phyloP scores from a whole-genome alignment of 2,329 filamentous ascomycete genomes.

The Fusarium longipes region DNA sequence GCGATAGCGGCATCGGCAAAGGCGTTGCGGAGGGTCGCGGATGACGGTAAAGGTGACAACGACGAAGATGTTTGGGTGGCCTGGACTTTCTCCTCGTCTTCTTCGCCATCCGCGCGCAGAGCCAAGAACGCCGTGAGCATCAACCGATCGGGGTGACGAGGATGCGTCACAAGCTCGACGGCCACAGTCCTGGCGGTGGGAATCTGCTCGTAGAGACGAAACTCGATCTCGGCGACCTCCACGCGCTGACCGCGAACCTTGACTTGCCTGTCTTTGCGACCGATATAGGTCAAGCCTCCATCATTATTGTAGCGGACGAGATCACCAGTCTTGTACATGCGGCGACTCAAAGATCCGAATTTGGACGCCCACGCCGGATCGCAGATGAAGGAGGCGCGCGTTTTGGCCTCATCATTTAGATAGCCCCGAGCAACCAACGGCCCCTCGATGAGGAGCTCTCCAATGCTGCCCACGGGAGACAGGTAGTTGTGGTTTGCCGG shows the following conservation, averaged over 20 bases:
- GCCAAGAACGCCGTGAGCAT: slow-evolving; percentile 7
- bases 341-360: slow-evolving; percentile 16
- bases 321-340: slow-evolving; percentile 39
- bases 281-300: slow-evolving; percentile 57
- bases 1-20: slow-evolving; percentile 8
- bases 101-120: slow-evolving; percentile 6
- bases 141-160: slow-evolving; percentile 8
- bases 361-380: slow-evolving; percentile 5
- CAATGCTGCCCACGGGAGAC: slow-evolving; percentile 7
- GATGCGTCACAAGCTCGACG: slow-evolving; percentile 10
- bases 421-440: slow-evolving; percentile 10
- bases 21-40: slow-evolving; percentile 4
- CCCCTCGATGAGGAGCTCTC: slow-evolving; percentile 9
- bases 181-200: slow-evolving; percentile 2
- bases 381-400: slow-evolving; percentile 47
- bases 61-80: slow-evolving; percentile 7
- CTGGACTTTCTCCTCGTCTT: slow-evolving; percentile 7
- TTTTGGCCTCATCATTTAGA: slow-evolving; percentile 9
- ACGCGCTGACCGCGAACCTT: slow-evolving; percentile 67
- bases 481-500: slow-evolving; percentile 7
- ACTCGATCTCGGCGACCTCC: slow-evolving; percentile 53
- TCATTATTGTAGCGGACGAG: slow-evolving; percentile 27
- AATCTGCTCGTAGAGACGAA: slow-evolving; percentile 28
- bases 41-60: slow-evolving; percentile 10
- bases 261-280: slow-evolving; percentile 65